phyloP scores from a whole-genome alignment of 2,329 filamentous ascomycete species.

The Aspergillus latus region DNA sequence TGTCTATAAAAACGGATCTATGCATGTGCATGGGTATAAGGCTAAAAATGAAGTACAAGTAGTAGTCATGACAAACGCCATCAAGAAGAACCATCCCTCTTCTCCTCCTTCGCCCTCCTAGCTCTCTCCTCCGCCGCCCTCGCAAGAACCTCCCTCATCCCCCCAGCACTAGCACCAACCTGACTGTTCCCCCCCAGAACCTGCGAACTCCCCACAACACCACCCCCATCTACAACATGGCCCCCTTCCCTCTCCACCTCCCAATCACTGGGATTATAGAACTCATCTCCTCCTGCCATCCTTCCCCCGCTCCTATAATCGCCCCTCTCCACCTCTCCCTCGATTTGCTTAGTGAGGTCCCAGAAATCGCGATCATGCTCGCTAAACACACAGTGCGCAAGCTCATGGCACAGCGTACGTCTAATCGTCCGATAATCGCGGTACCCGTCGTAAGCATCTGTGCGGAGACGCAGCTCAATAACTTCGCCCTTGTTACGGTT shows the following conservation, averaged over 20 bases:
- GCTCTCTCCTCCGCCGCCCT: constrained; percentile 69
- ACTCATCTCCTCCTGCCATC: constrained; percentile 60
- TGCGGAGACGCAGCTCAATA: constrained; percentile 86
- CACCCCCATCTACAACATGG: constrained; percentile 66
- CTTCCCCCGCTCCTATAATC: constrained; percentile 75
- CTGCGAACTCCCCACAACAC: constrained; percentile 77
- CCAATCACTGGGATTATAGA: constrained; percentile 59
- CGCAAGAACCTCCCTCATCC: constrained; percentile 71
- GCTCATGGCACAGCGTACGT: constrained; percentile 89
- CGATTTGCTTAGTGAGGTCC: constrained; percentile 82
- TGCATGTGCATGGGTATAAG: constrained; percentile 1
- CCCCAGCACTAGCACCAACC: constrained; percentile 51
- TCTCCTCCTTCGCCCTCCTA: constrained; percentile 51
- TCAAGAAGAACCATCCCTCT: constrained; percentile 19
- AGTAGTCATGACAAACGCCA: neutral
- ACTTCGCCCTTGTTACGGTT: constrained; percentile 87
- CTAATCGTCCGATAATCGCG: constrained; percentile 89
- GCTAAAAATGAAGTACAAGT: neutral
- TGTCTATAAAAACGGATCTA: neutral
- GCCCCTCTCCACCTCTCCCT: constrained; percentile 75
- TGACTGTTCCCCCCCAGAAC: constrained; percentile 61
- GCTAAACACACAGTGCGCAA: constrained; percentile 86
- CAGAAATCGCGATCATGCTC: constrained; percentile 87
- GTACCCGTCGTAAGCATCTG: constrained; percentile 91
- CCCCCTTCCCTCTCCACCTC: constrained; percentile 51